Evolutionary conservation across 2,329 filamentous ascomycete species (phyloP).

Genomic region (Chrysosporium keratinophilum): DNA sequence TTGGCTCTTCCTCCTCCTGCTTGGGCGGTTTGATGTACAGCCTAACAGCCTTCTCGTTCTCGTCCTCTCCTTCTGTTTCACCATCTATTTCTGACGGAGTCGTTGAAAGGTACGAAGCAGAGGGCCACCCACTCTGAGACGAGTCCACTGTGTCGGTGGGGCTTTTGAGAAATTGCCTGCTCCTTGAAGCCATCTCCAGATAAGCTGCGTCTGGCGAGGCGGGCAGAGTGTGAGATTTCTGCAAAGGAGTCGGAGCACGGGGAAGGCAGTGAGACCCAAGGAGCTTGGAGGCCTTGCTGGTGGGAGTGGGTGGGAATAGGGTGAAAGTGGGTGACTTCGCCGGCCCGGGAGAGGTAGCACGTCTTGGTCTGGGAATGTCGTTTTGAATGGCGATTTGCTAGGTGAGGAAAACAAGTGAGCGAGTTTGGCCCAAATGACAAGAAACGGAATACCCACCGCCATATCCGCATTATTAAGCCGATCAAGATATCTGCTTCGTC

Average conservation of each 20-base stretch:
- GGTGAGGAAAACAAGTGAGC: not conserved
- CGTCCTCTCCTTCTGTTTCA: slow-evolving; percentile 1
- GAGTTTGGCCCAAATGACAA: not conserved
- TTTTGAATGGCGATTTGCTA: slow-evolving; percentile 13
- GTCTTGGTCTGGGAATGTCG: slow-evolving; percentile 22
- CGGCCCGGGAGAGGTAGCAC: slow-evolving; percentile 30
- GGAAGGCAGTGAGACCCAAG: slow-evolving; percentile 21
- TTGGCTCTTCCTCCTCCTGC: slow-evolving; percentile 10
- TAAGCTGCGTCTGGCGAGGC: not conserved
- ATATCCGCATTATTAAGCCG: slow-evolving; percentile 47
- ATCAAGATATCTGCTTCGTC: slow-evolving; percentile 31
- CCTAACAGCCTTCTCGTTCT: slow-evolving; percentile 10
- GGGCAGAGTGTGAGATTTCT: slow-evolving; percentile 19
- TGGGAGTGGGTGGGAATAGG: slow-evolving; percentile 29
- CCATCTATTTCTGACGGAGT: slow-evolving; percentile 5
- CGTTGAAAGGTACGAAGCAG: slow-evolving; percentile 9
- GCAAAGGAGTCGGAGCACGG: slow-evolving; percentile 21
- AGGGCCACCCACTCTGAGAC: slow-evolving; percentile 4
- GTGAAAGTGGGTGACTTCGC: slow-evolving; percentile 30
- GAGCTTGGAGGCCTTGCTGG: slow-evolving; percentile 25
- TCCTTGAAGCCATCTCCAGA: not conserved
- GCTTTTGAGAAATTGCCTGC: not conserved
- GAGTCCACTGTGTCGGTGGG: slow-evolving; percentile 3
- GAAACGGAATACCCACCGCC: slow-evolving; percentile 25
- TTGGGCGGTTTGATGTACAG: slow-evolving; percentile 12